A percentile compares a stretch with the other conserved stretches of the same genome.
Conservation (phyloP, 1,139 yeast species). For the Candida gigantensis region DNA sequence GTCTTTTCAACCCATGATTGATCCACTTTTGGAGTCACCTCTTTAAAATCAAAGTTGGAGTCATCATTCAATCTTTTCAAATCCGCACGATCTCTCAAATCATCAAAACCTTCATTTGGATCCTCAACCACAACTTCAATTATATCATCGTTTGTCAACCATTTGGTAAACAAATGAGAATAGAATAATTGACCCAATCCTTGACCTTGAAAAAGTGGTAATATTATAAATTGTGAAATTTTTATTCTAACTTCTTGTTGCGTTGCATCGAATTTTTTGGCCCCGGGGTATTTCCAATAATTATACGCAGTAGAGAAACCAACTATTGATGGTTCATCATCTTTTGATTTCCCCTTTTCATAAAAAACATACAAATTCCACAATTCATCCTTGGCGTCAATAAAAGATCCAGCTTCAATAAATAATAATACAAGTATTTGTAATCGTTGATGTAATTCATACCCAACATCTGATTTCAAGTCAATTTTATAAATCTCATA, state of each 20-base stretch:
- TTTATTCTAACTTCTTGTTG: conserved; percentile 58
- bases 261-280: conserved; percentile 53
- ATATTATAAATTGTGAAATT: conserved; percentile 81
- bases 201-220: conserved; percentile 78
- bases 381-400: conserved; percentile 69
- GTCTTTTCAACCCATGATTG: conserved; percentile 45
- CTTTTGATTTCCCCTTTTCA: conserved; percentile 33
- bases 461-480: conserved; percentile 39
- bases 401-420: conserved; percentile 92
- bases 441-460: conserved; percentile 64
- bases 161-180: conserved; percentile 49
- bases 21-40: conserved; percentile 27
- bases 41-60: conserved; percentile 25
- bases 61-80: conserved; percentile 48
- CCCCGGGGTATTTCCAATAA: conserved; percentile 75
- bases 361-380: conserved; percentile 68
- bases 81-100: conserved; percentile 82
- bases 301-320: conserved; percentile 86
- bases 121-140: conserved; percentile 88
- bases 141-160: conserved; percentile 57
- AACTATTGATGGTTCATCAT: conserved; percentile 46
- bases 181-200: conserved; percentile 74
- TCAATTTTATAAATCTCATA: conserved; percentile 41
- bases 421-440: conserved; percentile 79
- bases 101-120: conserved; percentile 92